A percentile compares a stretch with the other conserved stretches of the same genome.
Conservation (phyloP, 2,329 filamentous ascomycete genomes). For the Uncinocarpus reesii region DNA sequence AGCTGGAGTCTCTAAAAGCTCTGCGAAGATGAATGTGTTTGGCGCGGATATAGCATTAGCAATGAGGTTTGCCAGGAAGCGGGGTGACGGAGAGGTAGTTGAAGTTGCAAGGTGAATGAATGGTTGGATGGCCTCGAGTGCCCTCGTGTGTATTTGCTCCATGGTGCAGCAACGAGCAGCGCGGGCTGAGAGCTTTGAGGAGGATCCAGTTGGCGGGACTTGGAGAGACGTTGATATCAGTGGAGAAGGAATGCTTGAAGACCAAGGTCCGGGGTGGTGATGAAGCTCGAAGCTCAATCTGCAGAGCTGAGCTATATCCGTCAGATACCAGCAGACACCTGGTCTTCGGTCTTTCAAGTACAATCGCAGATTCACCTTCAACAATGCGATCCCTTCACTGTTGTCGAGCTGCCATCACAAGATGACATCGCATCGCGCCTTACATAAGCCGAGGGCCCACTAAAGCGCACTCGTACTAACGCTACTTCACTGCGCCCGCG, state of each 20-base stretch:
- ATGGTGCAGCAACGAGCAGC: constrained; percentile 21
- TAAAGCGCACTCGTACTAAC: background rate
- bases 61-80: constrained; percentile 76
- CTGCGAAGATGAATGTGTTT: constrained; percentile 85
- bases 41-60: constrained; percentile 78
- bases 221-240: too few relatives aligned
- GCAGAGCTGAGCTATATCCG: too few relatives aligned
- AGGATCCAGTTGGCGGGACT: too few relatives aligned
- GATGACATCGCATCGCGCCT: background rate
- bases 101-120: constrained; percentile 83
- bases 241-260: too few relatives aligned
- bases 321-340: too few relatives aligned
- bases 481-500: background rate
- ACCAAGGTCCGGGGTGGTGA: too few relatives aligned
- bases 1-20: constrained; percentile 72
- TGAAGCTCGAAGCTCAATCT: too few relatives aligned
- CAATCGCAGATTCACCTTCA: background rate
- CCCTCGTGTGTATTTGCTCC: constrained; percentile 42
- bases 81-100: constrained; percentile 58
- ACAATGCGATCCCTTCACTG: background rate
- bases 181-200: background rate
- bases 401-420: background rate
- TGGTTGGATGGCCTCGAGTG: constrained; percentile 58
- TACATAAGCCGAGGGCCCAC: background rate
- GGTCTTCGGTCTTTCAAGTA: too few relatives aligned